Base-by-base conservation (phyloP, 139 green algal species). In the Trebouxia sp. region DNA sequence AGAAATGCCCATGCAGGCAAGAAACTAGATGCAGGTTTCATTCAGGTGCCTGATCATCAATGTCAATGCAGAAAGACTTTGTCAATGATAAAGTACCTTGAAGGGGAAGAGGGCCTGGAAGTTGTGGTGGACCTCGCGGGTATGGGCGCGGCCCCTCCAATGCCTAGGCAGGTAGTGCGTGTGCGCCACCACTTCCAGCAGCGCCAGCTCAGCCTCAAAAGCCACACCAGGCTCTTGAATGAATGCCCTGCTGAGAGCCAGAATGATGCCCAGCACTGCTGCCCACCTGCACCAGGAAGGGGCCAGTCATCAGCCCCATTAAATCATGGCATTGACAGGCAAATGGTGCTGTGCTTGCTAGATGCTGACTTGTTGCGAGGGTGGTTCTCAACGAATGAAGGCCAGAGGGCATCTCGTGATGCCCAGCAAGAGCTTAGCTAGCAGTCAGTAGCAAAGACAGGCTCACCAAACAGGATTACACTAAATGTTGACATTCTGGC, bases 121-220 rank as follows among this genome's bases (percentile, higher is more conserved):
- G 72, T 96, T 84, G 43, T 81, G 41, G 80, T 93, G 90, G 42
- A 98, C 95, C 83, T 96, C 90, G 6, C 83, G 81, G 0, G 91
- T 97, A 82, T 98, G 92, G 1, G 93, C 91, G 7, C 86, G 70
- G 0, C 88, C 88, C 1, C 89, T 83, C 94, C 94, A 97, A 66
- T 92, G 86, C 37, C 82, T 80, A 7, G 96, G 96, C 66, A 97
- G 86, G 88, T 96, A 94, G 91, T 98, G 96, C 6, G 96, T 98
- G 90, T 98, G 89, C 15, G 86, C 76, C 35, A 93, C 93, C 32
- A 98, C 87, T 75, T 95, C 89, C 26, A 89, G 78, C 85, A 99
- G 91, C 0, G 88, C 90, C 0, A 85, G 62, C 85, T 98, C 93
- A 1, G 96, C 96, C 80, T 98, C 92, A 72, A 94, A 94, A 5